Base-by-base conservation (phyloP, 2,329 filamentous ascomycete genomes). In the Orbilia ellipsospora region DNA sequence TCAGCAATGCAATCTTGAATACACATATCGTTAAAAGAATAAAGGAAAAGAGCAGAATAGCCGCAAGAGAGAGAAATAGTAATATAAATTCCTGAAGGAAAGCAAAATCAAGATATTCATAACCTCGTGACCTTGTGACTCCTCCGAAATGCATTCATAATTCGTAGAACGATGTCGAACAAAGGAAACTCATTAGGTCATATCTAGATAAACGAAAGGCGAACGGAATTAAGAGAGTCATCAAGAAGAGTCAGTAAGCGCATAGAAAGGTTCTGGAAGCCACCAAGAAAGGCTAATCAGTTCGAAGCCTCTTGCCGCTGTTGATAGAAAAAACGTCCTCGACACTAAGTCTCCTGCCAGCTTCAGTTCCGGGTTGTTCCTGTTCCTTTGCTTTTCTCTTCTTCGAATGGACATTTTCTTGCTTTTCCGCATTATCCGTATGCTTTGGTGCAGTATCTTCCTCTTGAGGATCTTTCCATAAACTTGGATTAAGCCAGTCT, bases 291-390 rank as follows among this genome's bases (percentile, higher is more conserved):
- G 31, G 1, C 20, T 56, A 66, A 31, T 36, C 51, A 7, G 8
- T 18, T 15, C 42, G 26, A 7, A 66, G 31, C 23, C 51, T 44
- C 28, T 68, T 68, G 16, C 64, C 64, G 40, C 28, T 60, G 44
- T 68, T 68, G 54, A 68, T 68, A n/a, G 54, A 60, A 44, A 60
- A 60, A 23, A 68, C 44, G 7, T 68, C 64, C 36, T 52, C 15
- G 18, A 68, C 36, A 8, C 54, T 18, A 44, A 42, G 7, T 26
- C 16, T 57, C 52, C 51, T 59, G 8, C 52, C 28, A n/a, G 15
- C 16, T 59, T 59, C 55, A n/a, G 55, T 3, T 7, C 28, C 42
- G 8, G 42, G 26, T 18, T 48, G n/a, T 12, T n/a, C 45, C 16
- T 69, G 44, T 16, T 51, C 23, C 4, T 59, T 20, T 42, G 54